Base-by-base conservation (phyloP, 2,329 filamentous ascomycete species). In the Monilinia polystroma region DNA sequence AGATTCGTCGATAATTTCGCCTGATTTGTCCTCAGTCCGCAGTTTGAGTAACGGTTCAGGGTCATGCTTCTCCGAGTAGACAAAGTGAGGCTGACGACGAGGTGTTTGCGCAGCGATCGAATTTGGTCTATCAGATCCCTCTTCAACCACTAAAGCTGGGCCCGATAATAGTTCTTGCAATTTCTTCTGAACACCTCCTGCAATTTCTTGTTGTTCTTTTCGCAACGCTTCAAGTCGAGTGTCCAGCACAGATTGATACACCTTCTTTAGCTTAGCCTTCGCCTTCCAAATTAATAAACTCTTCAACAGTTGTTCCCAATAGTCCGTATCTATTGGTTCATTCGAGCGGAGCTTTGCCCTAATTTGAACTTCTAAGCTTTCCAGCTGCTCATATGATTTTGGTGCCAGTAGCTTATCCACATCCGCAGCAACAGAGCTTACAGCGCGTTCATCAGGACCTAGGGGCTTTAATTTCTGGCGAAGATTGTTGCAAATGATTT, bases 221-320 rank as follows among this genome's bases (percentile, higher is more conserved):
- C 85, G 84, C 69, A 96, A 79, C 63, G 85, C 82, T 56, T 88
- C 83, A 60, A 91, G 80, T 43, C 91, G 87, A 72, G 86, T 88
- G 66, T 87, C 85, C 69, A 90, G 84, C 69, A 97, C 90, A 16
- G 86, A 86, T 71, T 91, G 87, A 71, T 89, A 93, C 20, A 97
- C 88, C 69, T 86, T 88, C 71, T 87, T 88, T 64, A 99, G 80
- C 77, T 90, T 92, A 2, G 93, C 92, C 77, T 91, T 93, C 45
- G 95, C 92, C 80, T 98, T 98, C 88, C 92, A 97, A 1, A 97
- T 87, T 8, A 90, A 83, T 70, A 99, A 81, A 75, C 89, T 96
- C 71, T 89, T 88, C 69, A 99, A 82, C 20, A 99, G 82, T 76
- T 97, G 92, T 76, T 96, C 92, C 95, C 95, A 99, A 77, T 98